Evolutionary conservation across 1,139 yeast genomes (phyloP), one percentile per base, ranked within the genome.

Genomic region (Hansenula anomala): DNA sequence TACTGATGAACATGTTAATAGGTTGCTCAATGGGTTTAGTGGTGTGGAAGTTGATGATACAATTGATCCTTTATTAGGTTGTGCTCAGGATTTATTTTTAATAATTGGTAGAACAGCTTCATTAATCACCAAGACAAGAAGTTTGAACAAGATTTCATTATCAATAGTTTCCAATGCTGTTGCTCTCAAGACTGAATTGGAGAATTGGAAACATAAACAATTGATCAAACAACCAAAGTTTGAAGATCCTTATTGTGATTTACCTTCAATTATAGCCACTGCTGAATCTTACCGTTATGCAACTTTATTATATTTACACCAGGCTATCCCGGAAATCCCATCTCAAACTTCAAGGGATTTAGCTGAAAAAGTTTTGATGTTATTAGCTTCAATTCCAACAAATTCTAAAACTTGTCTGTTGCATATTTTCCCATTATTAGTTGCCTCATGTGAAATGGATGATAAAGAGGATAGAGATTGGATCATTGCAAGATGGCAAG

Each of bases 261-360:
- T 77, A 18, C 62, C 79, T 6, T 72, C 82, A 12, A 76, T 83
- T 44, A 66, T 80, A 25, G 76, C 85, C 2, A 79, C 87, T 0
- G 86, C 87, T 2, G 86, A 80, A 52, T 80, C 86, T 0, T 80
- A 80, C 55, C 56, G 84, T 35, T 76, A 67, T 54, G 71, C 85
- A 1, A 67, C 83, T 0, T 56, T 80, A 32, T 53, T 80, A 18
- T 78, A 76, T 51, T 59, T 80, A 29, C 85, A 79, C 52, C 86
- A 80, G 52, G 81, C 85, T 0, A 84, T 80, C 3, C 87, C 87
- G 0, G 85, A 80, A 49, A 69, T 79, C 18, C 83, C 84, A 6
- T 72, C 78, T 6, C 57, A 66, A 28, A 56, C 75, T 6, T 73
- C 83, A 1, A 78, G 72, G 43, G 74, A 68, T 41, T 54, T 78